These are phyloP conservation scores for Sedum album DNA, from an alignment of 164 flowering plant genomes.

Conservation along the genomic window DNA sequence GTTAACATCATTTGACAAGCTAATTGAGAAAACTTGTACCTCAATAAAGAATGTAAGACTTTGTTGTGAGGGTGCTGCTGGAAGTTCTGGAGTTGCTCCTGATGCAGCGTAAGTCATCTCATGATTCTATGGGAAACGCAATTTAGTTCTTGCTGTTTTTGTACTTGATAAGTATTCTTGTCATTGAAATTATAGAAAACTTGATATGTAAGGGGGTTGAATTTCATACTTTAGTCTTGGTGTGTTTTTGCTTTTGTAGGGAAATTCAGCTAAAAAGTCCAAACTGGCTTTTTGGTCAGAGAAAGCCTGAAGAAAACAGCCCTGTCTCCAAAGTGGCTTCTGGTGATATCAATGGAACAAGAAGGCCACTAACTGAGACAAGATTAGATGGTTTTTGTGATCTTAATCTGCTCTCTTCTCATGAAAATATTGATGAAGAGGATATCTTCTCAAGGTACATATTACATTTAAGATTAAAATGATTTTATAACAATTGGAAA, in stretches of 20 bases:
- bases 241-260: constrained; percentile 28
- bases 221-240: neutral
- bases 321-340: constrained; percentile 37
- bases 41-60: constrained; percentile 80
- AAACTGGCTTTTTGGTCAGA: constrained; percentile 97
- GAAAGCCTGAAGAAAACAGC: constrained; percentile 59
- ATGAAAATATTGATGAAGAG: constrained; percentile 44
- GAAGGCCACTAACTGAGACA: constrained; percentile 21
- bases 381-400: constrained; percentile 28
- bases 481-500: neutral
- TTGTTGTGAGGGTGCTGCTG: constrained; percentile 51
- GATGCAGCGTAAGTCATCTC: constrained; percentile 85
- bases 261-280: constrained; percentile 96
- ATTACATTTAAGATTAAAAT: neutral
- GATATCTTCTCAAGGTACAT: constrained; percentile 66
- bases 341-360: constrained; percentile 22
- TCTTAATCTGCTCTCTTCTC: constrained; percentile 54
- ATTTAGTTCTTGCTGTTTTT: neutral
- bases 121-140: neutral
- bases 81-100: constrained; percentile 81
- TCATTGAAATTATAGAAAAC: neutral
- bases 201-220: neutral
- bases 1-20: constrained; percentile 79
- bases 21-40: constrained; percentile 77
- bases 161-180: too few species aligned